Conservation (phyloP, 495 filamentous ascomycete genomes). For the Neurospora sp. region DNA sequence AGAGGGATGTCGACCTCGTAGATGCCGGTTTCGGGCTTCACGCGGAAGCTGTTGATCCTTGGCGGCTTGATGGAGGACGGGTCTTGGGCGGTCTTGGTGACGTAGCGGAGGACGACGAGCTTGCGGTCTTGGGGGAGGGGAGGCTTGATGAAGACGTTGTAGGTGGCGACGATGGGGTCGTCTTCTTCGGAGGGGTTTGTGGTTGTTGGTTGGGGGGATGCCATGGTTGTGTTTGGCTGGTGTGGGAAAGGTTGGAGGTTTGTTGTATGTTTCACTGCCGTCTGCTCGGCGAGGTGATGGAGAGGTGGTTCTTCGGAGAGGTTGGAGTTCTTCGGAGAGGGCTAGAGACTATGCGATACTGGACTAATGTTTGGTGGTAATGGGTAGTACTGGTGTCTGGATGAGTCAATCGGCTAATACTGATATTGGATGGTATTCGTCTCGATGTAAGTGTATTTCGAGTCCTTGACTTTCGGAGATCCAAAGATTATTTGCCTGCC, state of each 20-base stretch:
- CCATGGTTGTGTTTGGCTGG: not conserved
- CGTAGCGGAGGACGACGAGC: constrained; percentile 35
- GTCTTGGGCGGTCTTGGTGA: constrained; percentile 27
- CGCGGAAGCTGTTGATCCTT: constrained; percentile 26
- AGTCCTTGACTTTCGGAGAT: not conserved
- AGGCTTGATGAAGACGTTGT: constrained; percentile 39
- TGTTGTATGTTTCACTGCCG: not conserved
- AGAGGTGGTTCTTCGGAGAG: not conserved
- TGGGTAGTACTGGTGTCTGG: not conserved
- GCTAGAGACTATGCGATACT: not conserved
- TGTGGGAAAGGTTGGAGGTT: not conserved
- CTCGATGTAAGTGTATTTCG: not conserved
- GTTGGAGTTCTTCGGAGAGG: not conserved
- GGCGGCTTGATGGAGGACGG: constrained; percentile 19
- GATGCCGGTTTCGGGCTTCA: constrained; percentile 36
- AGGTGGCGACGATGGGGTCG: constrained; percentile 38
- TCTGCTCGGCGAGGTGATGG: not conserved
- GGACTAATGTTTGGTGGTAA: not conserved
- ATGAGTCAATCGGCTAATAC: not conserved
- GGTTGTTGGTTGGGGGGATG: not conserved
- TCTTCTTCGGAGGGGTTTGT: constrained; percentile 15
- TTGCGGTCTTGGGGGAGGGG: constrained; percentile 28
- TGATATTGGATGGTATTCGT: not conserved
- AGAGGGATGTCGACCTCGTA: constrained; percentile 39
- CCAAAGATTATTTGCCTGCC: not conserved